Percentiles rank a stretch among this genome's conserved stretches.
phyloP scores from a whole-genome alignment of 2,329 filamentous ascomycete genomes.

The Penicillium polonicum region DNA sequence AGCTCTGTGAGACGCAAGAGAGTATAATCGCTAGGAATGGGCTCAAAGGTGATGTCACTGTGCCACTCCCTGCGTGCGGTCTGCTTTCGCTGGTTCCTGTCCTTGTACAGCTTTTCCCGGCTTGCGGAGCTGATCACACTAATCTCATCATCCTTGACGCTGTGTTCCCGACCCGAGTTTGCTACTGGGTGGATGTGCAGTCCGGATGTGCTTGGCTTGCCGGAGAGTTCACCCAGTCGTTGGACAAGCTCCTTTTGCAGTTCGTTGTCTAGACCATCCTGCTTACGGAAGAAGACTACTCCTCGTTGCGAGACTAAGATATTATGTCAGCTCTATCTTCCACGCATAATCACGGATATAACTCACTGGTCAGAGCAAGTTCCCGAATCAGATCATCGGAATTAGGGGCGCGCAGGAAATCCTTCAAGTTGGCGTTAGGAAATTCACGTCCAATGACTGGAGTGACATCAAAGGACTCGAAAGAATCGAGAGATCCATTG shows the following conservation, averaged over 20 bases:
- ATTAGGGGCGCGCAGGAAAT: conserved; percentile 47
- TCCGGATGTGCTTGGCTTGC: conserved; percentile 47
- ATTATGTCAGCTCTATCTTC: neutral
- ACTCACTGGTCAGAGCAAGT: conserved; percentile 36
- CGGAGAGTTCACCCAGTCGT: conserved; percentile 48
- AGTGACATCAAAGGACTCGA: conserved; percentile 51
- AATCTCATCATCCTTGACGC: conserved; percentile 50
- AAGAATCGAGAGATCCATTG: conserved; percentile 44
- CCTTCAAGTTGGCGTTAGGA: conserved; percentile 44
- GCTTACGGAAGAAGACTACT: conserved; percentile 56
- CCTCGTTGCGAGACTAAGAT: conserved; percentile 51
- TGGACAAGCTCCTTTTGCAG: conserved; percentile 55
- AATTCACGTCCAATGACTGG: conserved; percentile 54
- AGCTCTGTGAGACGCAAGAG: conserved; percentile 47
- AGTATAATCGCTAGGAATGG: conserved; percentile 49
- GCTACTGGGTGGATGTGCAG: conserved; percentile 50
- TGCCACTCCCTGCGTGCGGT: conserved; percentile 46
- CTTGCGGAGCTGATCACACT: conserved; percentile 49
- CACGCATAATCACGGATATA: rapidly evolving
- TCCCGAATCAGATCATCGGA: conserved; percentile 38
- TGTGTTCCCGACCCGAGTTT: conserved; percentile 50
- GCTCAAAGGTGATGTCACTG: conserved; percentile 52
- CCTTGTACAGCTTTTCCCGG: conserved; percentile 41
- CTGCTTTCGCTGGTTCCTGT: conserved; percentile 33
- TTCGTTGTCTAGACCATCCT: conserved; percentile 50